Percentiles rank a stretch among this genome's conserved stretches.
Evolutionary conservation across 345 rosid species (phyloP).

Genomic region (Turnera subulata): DNA sequence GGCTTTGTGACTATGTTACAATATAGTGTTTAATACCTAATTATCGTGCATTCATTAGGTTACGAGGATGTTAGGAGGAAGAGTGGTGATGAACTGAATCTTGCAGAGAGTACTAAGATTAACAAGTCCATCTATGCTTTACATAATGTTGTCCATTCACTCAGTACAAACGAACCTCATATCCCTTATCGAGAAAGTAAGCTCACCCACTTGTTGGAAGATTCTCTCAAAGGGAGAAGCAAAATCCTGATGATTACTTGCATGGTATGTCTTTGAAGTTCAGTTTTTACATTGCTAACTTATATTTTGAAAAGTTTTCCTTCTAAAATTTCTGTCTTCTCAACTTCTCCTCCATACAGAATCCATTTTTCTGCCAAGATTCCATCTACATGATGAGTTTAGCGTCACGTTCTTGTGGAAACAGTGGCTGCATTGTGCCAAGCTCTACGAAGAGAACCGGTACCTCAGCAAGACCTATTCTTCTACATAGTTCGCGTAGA

Average conservation of each 20-base stretch:
- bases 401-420: slow-evolving; percentile 57
- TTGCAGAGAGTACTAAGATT: slow-evolving; percentile 42
- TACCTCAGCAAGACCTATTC: slow-evolving; percentile 26
- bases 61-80: slow-evolving; percentile 58
- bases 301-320: too few relatives aligned
- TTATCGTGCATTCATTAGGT: too few relatives aligned
- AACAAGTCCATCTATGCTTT: slow-evolving; percentile 69
- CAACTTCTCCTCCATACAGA: slow-evolving; percentile 31
- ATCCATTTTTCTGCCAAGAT: slow-evolving; percentile 62
- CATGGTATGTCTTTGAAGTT: slow-evolving; percentile 43
- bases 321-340: slow-evolving; percentile 12
- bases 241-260: slow-evolving; percentile 57
- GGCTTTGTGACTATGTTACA: too few relatives aligned
- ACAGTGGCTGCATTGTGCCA: slow-evolving; percentile 20
- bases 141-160: slow-evolving; percentile 60
- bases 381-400: slow-evolving; percentile 59
- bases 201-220: slow-evolving; percentile 65
- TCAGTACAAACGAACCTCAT: slow-evolving; percentile 54
- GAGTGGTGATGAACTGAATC: slow-evolving; percentile 29
- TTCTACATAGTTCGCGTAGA: slow-evolving; percentile 38
- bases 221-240: slow-evolving; percentile 53
- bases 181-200: slow-evolving; percentile 81
- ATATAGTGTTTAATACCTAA: slow-evolving; percentile 11
- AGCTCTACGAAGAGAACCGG: slow-evolving; percentile 38
- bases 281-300: background rate